Evolutionary conservation across 176 grass and related monocot genomes (phyloP).

Genomic region (Melocanna baccifera): DNA sequence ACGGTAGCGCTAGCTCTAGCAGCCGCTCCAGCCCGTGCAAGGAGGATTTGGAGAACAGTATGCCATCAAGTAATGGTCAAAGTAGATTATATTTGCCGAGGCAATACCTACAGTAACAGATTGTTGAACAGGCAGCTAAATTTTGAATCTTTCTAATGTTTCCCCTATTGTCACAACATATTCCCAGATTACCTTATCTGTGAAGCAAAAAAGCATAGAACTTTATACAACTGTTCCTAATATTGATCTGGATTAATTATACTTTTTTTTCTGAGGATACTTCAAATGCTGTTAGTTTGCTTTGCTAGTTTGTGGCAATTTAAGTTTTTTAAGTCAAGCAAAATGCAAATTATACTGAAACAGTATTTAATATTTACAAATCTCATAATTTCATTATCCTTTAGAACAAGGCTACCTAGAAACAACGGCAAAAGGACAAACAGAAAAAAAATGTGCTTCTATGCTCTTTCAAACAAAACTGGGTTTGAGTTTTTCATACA

Average conservation of each 20-base stretch:
- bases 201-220: slow-evolving; percentile 6
- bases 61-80: neutral
- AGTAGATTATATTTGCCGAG: slow-evolving; percentile 17
- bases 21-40: slow-evolving; percentile 1
- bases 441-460: neutral
- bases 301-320: neutral
- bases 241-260: neutral
- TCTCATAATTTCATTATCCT: neutral
- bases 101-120: slow-evolving; percentile 27
- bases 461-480: neutral
- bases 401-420: neutral
- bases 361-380: neutral
- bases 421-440: neutral
- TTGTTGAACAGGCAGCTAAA: slow-evolving; percentile 23
- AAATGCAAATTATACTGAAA: neutral
- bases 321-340: neutral
- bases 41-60: slow-evolving; percentile 1
- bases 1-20: slow-evolving; percentile 42
- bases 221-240: neutral
- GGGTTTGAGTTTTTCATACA: neutral
- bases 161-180: neutral
- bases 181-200: slow-evolving; percentile 12
- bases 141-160: slow-evolving; percentile 19
- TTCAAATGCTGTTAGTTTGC: slow-evolving; percentile 13
- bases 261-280: neutral